Evolutionary conservation across 257 asterid genomes (phyloP), one percentile per base, ranked within the genome.

Genomic region (Solanum rostratum): DNA sequence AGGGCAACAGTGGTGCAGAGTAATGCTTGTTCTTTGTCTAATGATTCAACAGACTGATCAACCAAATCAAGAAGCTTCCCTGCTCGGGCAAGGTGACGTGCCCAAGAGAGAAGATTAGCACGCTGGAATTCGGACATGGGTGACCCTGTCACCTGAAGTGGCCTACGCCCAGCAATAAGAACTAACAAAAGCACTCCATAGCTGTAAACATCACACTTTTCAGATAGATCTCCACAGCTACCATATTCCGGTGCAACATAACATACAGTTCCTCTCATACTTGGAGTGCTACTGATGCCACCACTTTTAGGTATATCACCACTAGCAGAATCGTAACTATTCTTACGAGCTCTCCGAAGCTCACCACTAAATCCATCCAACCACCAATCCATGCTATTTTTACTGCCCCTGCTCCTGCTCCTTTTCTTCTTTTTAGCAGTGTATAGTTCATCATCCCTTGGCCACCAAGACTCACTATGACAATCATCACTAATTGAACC

Each of bases 241-340:
- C 98, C 94, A 57, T 95, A 94, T 84, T 97, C 99, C 0, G 99
- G 99, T 9, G 98, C 99, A 50, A 94, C 86, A 82, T 97, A 97
- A 86, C 98, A 97, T 22, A 95, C 96, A 2, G 99, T 95, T 50
- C 99, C 99, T 79, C 98, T 91, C 98, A 94, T 92, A 81, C 99
- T 97, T 0, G 98, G 98, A 2, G 99, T 97, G 93, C 98, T 97
- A 85, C 98, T 95, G 16, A 95, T 84, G 18, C 95, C 98, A 66
- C 98, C 95, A 71, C 99, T 96, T 84, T 85, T 95, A 0, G 95
- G 94, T 52, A 96, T 91, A 65, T 95, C 99, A 39, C 97, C 97
- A 79, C 96, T 93, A 33, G 90, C 84, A 10, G 98, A 93, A 84
- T 96, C 99, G 6, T 83, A 89, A 82, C 98, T 93, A 27, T 91